phyloP scores from a whole-genome alignment of 768 basidiomycete genomes.

The Clavaria fumosa region DNA sequence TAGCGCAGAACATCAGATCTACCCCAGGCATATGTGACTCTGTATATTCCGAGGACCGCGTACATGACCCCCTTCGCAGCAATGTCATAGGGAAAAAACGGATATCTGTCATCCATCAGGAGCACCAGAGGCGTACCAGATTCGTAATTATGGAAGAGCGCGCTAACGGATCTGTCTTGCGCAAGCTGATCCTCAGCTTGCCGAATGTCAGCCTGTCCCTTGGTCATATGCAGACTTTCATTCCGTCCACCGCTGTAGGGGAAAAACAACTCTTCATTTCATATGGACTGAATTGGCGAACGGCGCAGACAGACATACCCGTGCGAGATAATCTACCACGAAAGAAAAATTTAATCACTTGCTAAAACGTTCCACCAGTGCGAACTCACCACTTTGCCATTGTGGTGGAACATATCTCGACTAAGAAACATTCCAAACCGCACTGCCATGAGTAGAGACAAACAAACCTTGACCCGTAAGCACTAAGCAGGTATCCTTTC shows the following conservation, averaged over 20 bases:
- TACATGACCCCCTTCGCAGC: slow-evolving; percentile 28
- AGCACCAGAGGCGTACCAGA: slow-evolving; percentile 48
- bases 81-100: slow-evolving; percentile 58
- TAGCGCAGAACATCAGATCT: slow-evolving; percentile 13
- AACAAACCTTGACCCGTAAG: slow-evolving; percentile 45
- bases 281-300: slow-evolving; percentile 1
- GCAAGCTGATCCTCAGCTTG: slow-evolving; percentile 51
- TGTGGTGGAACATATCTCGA: slow-evolving; percentile 50
- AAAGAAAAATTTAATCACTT: too few relatives aligned
- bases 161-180: slow-evolving; percentile 54
- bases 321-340: slow-evolving; percentile 71
- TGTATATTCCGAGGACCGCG: slow-evolving; percentile 55
- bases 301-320: slow-evolving; percentile 35
- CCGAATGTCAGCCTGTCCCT: slow-evolving; percentile 25
- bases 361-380: too few relatives aligned
- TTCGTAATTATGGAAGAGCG: slow-evolving; percentile 43
- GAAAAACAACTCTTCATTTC: slow-evolving; percentile 2
- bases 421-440: slow-evolving; percentile 21
- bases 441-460: background rate
- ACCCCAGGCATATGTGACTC: slow-evolving; percentile 61
- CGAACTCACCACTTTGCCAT: too few relatives aligned
- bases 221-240: slow-evolving; percentile 32
- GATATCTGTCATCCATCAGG: slow-evolving; percentile 61
- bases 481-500: slow-evolving; percentile 66
- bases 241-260: slow-evolving; percentile 56